These are phyloP conservation scores for Rosa multiflora DNA, from an alignment of 306 rosid species.

Conservation along the genomic window DNA sequence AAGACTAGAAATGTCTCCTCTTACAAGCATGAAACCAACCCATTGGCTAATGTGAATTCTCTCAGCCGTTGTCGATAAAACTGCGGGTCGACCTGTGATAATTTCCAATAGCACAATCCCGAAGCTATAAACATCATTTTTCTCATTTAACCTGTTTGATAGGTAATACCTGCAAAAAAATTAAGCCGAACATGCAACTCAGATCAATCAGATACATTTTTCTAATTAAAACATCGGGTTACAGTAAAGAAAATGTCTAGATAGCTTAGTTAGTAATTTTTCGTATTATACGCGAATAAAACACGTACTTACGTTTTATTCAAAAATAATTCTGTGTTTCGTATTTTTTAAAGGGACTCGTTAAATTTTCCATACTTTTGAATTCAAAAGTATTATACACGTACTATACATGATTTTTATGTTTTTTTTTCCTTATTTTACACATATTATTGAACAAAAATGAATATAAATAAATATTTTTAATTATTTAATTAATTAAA, in stretches of 20 bases:
- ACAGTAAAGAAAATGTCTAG: neutral
- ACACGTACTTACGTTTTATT: no score
- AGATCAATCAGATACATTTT: neutral
- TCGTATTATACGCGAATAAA: no score
- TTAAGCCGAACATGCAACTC: neutral
- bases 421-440: no score
- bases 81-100: slow-evolving; percentile 42
- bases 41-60: slow-evolving; percentile 37
- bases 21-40: slow-evolving; percentile 36
- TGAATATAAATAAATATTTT: no score
- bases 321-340: no score
- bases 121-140: slow-evolving; percentile 60
- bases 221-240: neutral
- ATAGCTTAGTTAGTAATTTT: no score
- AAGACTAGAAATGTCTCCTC: slow-evolving; percentile 36
- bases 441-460: no score
- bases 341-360: no score
- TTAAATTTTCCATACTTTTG: no score
- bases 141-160: slow-evolving; percentile 44
- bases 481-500: no score
- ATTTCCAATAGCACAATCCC: slow-evolving; percentile 53
- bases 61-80: slow-evolving; percentile 16
- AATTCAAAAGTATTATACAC: no score
- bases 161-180: slow-evolving; percentile 26
- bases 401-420: no score